These are phyloP conservation scores for Suillus alpinus DNA, from an alignment of 768 basidiomycete species.

Conservation along the genomic window DNA sequence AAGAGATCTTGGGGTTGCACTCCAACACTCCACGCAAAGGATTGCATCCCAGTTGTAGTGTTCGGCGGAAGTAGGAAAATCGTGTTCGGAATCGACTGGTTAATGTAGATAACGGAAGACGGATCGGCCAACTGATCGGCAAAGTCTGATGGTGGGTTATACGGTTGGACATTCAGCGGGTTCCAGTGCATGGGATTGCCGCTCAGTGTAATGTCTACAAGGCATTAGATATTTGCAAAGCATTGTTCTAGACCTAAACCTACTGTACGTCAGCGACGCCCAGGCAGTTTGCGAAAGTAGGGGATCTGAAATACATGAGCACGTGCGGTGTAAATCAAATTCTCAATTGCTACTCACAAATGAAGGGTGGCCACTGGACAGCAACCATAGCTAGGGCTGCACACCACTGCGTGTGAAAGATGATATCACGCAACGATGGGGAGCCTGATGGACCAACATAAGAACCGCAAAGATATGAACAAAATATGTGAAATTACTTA, in stretches of 20 bases:
- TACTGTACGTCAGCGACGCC: slow-evolving; percentile 79
- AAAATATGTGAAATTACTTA: slow-evolving; percentile 37
- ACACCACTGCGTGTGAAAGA: slow-evolving; percentile 94
- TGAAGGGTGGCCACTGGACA: slow-evolving; percentile 90
- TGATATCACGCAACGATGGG: slow-evolving; percentile 87
- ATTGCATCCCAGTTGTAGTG: slow-evolving; percentile 63
- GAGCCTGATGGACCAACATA: slow-evolving; percentile 54
- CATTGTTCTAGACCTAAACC: slow-evolving; percentile 20
- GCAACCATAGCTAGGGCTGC: slow-evolving; percentile 88
- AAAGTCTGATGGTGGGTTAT: slow-evolving; percentile 68
- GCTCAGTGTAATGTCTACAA: slow-evolving; percentile 71
- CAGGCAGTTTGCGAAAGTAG: slow-evolving; percentile 84
- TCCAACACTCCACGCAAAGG: slow-evolving; percentile 84
- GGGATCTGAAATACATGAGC: slow-evolving; percentile 59
- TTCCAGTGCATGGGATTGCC: slow-evolving; percentile 61
- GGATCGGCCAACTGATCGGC: slow-evolving; percentile 68
- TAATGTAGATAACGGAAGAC: slow-evolving; percentile 74
- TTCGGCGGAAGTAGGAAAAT: slow-evolving; percentile 69
- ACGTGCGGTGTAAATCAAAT: neutral
- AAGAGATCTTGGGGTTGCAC: slow-evolving; percentile 81
- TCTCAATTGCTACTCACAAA: slow-evolving; percentile 55
- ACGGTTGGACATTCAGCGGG: slow-evolving; percentile 55
- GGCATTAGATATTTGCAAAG: slow-evolving; percentile 9
- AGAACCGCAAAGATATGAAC: slow-evolving; percentile 13
- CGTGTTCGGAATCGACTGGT: slow-evolving; percentile 63